Evolutionary conservation across 768 basidiomycete genomes (phyloP).

Genomic region (Mycena albidolilacea): DNA sequence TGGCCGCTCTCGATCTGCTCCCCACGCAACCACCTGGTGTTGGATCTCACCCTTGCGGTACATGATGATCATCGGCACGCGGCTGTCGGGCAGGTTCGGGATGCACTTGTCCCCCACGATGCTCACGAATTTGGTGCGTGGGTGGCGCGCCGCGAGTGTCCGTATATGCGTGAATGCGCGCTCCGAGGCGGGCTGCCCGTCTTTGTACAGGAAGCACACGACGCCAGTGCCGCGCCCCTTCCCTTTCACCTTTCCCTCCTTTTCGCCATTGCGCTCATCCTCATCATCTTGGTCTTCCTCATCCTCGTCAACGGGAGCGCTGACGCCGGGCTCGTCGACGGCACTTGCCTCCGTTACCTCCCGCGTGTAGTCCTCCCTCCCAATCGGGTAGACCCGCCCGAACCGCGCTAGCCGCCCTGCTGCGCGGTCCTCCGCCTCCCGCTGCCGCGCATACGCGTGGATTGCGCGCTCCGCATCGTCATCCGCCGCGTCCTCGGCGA

Average conservation of each 20-base stretch:
- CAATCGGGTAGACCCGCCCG: slow-evolving; percentile 90
- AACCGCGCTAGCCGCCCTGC: slow-evolving; percentile 76
- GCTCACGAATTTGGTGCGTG: slow-evolving; percentile 95
- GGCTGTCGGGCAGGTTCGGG: slow-evolving; percentile 92
- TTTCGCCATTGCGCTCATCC: background rate
- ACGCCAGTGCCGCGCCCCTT: slow-evolving; percentile 87
- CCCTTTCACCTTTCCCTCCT: background rate
- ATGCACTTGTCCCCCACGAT: slow-evolving; percentile 97
- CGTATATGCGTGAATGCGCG: slow-evolving; percentile 79
- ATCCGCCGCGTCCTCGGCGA: slow-evolving; percentile 81
- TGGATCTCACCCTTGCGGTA: slow-evolving; percentile 94
- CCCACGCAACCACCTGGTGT: slow-evolving; percentile 90
- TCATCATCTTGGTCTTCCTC: slow-evolving; percentile 49
- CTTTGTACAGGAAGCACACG: slow-evolving; percentile 95
- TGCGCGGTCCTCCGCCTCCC: slow-evolving; percentile 71
- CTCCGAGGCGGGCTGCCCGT: slow-evolving; percentile 87
- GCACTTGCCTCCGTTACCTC: slow-evolving; percentile 96
- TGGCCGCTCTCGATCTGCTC: slow-evolving; percentile 81
- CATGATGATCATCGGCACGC: slow-evolving; percentile 92
- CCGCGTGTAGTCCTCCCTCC: slow-evolving; percentile 92
- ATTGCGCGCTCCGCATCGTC: slow-evolving; percentile 85
- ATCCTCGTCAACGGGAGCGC: slow-evolving; percentile 55
- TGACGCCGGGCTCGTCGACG: slow-evolving; percentile 55
- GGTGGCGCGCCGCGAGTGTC: slow-evolving; percentile 84
- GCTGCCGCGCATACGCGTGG: slow-evolving; percentile 73